Evolutionary conservation across 1,139 yeast species (phyloP).

Genomic region (Debaryomyces sp.): DNA sequence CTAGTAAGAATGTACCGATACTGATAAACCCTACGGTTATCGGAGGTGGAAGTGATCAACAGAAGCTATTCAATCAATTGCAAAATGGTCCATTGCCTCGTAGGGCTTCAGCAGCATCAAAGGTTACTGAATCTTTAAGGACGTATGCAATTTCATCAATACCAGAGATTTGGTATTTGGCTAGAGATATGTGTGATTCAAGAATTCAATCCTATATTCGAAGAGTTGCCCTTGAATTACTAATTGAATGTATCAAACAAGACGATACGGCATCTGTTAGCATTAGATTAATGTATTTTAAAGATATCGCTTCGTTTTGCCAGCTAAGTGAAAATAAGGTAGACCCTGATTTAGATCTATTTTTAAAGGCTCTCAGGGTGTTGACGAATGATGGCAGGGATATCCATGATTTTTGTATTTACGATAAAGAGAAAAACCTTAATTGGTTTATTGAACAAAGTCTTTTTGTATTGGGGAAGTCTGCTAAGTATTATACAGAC

Average conservation of each 20-base stretch:
- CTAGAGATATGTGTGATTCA: constrained; percentile 55
- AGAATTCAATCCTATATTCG: constrained; percentile 48
- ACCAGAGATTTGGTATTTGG: constrained; percentile 78
- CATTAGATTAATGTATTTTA: constrained; percentile 57
- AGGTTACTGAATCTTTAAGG: constrained; percentile 53
- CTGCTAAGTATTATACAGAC: constrained; percentile 13
- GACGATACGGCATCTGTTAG: constrained; percentile 50
- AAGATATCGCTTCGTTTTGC: constrained; percentile 57
- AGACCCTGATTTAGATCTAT: constrained; percentile 59
- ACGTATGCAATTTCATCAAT: constrained; percentile 59
- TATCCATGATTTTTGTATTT: constrained; percentile 57
- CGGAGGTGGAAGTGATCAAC: constrained; percentile 61
- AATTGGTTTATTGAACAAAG: constrained; percentile 24
- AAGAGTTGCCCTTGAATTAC: constrained; percentile 54
- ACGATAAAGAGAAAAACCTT: constrained; percentile 46
- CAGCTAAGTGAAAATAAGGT: constrained; percentile 21
- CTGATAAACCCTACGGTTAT: constrained; percentile 60
- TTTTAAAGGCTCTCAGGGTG: constrained; percentile 51
- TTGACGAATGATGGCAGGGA: constrained; percentile 67
- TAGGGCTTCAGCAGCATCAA: constrained; percentile 50
- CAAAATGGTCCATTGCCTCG: constrained; percentile 41
- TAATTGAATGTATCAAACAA: constrained; percentile 57
- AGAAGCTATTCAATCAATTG: constrained; percentile 42
- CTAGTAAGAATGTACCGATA: constrained; percentile 38
- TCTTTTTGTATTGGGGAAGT: constrained; percentile 16